Base-by-base conservation (phyloP, 768 basidiomycete species). In the Tulasnella sp. region DNA sequence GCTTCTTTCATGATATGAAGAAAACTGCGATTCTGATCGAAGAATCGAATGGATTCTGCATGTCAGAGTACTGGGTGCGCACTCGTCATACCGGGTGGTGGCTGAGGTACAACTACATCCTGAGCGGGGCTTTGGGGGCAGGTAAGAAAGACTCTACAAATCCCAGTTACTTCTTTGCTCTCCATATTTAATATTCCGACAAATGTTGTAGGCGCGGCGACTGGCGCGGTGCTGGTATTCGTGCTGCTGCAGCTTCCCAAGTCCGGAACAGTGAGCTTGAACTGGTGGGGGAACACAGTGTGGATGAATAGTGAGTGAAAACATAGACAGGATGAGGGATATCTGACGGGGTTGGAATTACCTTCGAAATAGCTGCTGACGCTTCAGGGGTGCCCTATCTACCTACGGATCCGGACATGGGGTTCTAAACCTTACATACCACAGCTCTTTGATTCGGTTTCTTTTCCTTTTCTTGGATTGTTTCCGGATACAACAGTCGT, bases 61-160 rank as follows among this genome's bases (percentile, higher is more conserved):
- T 19, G 26, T 59, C 76, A 82, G 81, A 85, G 74, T 84, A 80
- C 75, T 72, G 80, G 64, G 67, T 84, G 8, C 80, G 84, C 8
- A 78, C 81, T 22, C 76, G 78, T 1, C 73, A 78, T 62, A 84
- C 83, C 76, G 78, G 79, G 4, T 84, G 83, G 83, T 85, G 83
- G 84, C 81, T 81, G 19, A 84, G 84, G 80, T 84, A 81, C 80
- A 84, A 83, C 73, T 85, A 84, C 74, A 78, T 83, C 37, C 77
- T 84, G 1, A 80, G 81, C 11, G 82, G 82, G 0, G 83, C 79
- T 0, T 75, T 85, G 62, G 83, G 84, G 69, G 76, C 81, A 1
- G 83, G 81, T 5, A n/a, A 16, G 74, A 22, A 35, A 4, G n/a
- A n/a, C n/a, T n/a, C n/a, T n/a, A n/a, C 34, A 32, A 17, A 39